These are phyloP conservation scores for Phytophthora colocasiae DNA, from an alignment of 352 stramenopile genomes.

Conservation along the genomic window DNA sequence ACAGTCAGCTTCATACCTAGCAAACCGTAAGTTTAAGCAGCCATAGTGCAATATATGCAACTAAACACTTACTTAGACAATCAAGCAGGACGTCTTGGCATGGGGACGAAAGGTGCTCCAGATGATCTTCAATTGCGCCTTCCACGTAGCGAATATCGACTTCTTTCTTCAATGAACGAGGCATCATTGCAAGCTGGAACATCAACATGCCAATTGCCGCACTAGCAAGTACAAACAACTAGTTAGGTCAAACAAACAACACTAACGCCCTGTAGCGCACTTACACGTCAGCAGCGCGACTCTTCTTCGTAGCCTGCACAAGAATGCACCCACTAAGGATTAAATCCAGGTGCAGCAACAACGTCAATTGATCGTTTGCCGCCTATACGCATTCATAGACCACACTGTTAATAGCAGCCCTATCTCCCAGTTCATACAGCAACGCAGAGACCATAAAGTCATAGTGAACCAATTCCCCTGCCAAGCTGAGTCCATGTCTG, in stretches of 20 bases:
- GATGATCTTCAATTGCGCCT: constrained; percentile 55
- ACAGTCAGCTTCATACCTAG: constrained; percentile 46
- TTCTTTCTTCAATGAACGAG: constrained; percentile 32
- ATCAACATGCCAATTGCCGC: constrained; percentile 66
- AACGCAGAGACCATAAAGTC: constrained; percentile 52
- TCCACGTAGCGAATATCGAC: constrained; percentile 45
- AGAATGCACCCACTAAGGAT: constrained; percentile 61
- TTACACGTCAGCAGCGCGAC: constrained; percentile 55
- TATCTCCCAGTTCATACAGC: not conserved
- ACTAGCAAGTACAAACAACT: constrained; percentile 17
- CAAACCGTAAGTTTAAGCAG: not conserved
- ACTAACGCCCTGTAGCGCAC: constrained; percentile 2
- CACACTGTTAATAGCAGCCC: constrained; percentile 16
- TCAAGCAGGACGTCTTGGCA: constrained; percentile 57
- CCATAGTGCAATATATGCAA: no score
- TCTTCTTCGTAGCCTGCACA: constrained; percentile 47
- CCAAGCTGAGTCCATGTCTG: constrained; percentile 52
- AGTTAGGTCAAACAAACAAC: not conserved
- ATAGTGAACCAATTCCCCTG: constrained; percentile 56
- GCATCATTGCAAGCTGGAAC: constrained; percentile 65
- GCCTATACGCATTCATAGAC: constrained; percentile 34
- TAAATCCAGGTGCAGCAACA: constrained; percentile 51
- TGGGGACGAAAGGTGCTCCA: constrained; percentile 47
- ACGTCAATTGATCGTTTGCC: constrained; percentile 42
- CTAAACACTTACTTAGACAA: constrained; percentile 52